phyloP scores from a whole-genome alignment of 1,284 basidiomycete species.

The Cronartium quercuum region DNA sequence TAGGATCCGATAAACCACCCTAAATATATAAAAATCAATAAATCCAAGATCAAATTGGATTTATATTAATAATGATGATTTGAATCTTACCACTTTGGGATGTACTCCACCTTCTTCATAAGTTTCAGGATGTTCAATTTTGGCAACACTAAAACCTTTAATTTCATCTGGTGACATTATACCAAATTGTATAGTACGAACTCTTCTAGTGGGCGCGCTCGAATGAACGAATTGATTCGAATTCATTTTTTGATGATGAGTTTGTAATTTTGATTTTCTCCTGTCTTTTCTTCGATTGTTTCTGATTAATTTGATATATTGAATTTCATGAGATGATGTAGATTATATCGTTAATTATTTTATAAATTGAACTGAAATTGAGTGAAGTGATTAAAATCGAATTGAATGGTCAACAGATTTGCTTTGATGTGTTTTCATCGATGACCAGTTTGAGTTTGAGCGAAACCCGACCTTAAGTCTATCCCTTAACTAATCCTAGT shows the following conservation, averaged over 20 bases:
- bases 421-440: neutral
- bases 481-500: no score
- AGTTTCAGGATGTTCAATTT: constrained; percentile 96
- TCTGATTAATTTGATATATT: neutral
- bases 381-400: neutral
- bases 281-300: neutral
- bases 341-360: no score
- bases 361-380: neutral
- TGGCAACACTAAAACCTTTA: constrained; percentile 67
- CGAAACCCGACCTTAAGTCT: no score
- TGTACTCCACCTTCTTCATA: constrained; percentile 76
- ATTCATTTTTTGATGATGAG: constrained; percentile 35
- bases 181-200: constrained; percentile 98
- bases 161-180: constrained; percentile 99
- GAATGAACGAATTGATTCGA: constrained; percentile 61
- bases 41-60: constrained; percentile 60
- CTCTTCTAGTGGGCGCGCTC: constrained; percentile 83
- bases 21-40: constrained; percentile 51
- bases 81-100: constrained; percentile 41
- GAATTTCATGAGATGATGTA: neutral
- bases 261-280: neutral
- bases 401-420: neutral
- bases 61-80: no score
- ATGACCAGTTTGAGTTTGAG: no score
- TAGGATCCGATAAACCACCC: constrained; percentile 92